Base-by-base conservation (phyloP, 768 basidiomycete species). In the Pleurotus platypus region DNA sequence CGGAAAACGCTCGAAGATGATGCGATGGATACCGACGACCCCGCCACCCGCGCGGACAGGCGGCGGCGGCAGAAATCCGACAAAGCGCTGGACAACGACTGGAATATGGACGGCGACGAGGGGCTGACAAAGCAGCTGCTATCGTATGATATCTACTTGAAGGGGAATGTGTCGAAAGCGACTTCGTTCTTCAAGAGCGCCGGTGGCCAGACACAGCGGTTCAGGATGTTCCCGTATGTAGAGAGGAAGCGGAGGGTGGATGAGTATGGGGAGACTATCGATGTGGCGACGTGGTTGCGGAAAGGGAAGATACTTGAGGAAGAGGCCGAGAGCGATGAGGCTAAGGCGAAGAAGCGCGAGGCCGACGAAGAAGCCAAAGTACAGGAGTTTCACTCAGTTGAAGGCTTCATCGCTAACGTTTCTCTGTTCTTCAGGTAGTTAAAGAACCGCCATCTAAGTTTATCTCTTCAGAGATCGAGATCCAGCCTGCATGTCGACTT, bases 171-270 rank as follows among this genome's bases (percentile, higher is more conserved):
- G 46, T 87, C 90, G 24, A 89, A 90, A 61, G 78, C 89, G 22
- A 90, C 85, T 1, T 87, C 88, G 2, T 94, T 94, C 74, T 96
- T 94, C 79, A 94, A 93, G 69, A 87, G 76, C 57, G 75, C 84
- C 7, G 84, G 84, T 12, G 77, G 79, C 8, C 86, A 89, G 62
- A 75, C 81, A 13, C 91, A 90, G 61, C 78, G 97, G 53, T 98
- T 91, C 70, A 81, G 96, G 61, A 98, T 98, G 94, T 98, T 98
- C 73, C 97, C 97, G 0, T 94, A 93, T 62, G 85, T 96, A 26
- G 96, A 98, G 73, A 89, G 92, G 72, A 92, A 89, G 66, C 77
- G 93, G 62, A 81, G 90, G 62, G 91, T 98, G 18, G 97, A 99
- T 67, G 92, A 91, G 62, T 99, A 92, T 67, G 97, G 97, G 7